These are phyloP conservation scores for Talaromyces trachyspermus DNA, from an alignment of 495 filamentous ascomycete species.

Conservation along the genomic window DNA sequence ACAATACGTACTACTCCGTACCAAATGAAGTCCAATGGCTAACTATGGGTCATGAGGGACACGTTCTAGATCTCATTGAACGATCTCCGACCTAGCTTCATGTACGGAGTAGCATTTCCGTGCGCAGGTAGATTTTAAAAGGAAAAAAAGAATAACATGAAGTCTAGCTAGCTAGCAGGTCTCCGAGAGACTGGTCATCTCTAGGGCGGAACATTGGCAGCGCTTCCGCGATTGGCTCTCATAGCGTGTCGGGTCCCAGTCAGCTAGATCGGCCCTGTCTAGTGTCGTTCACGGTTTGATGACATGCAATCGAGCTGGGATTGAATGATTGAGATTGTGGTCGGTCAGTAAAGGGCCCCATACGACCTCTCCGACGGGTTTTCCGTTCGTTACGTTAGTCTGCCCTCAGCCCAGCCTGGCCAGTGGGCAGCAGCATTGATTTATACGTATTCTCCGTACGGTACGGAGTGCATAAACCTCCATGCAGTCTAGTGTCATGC, in stretches of 20 bases:
- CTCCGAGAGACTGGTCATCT: constrained; percentile 8
- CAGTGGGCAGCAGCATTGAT: no score
- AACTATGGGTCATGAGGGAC: not conserved
- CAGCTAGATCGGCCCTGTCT: constrained; percentile 3
- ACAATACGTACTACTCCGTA: not conserved
- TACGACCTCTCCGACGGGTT: constrained; percentile 4
- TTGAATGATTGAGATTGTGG: no score
- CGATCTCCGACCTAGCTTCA: not conserved
- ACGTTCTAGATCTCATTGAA: not conserved
- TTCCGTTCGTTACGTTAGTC: not conserved
- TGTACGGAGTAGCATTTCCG: constrained; percentile 4
- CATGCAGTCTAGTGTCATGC: constrained; percentile 4
- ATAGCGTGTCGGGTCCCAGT: not conserved
- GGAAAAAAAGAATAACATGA: not conserved
- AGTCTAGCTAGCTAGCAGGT: not conserved
- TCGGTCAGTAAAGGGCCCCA: constrained; percentile 6
- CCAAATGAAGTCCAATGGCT: no score
- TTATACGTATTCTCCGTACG: not conserved
- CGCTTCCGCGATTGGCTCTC: constrained; percentile 6
- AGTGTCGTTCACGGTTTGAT: constrained; percentile 4
- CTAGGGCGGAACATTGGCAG: constrained; percentile 4
- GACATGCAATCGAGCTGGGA: constrained; percentile 4
- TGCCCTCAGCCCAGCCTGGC: constrained; percentile 2
- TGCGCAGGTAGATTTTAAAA: not conserved
- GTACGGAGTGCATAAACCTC: not conserved